Conservation (phyloP, 805 yeast genomes). For the Nadsonia fulvescens region DNA sequence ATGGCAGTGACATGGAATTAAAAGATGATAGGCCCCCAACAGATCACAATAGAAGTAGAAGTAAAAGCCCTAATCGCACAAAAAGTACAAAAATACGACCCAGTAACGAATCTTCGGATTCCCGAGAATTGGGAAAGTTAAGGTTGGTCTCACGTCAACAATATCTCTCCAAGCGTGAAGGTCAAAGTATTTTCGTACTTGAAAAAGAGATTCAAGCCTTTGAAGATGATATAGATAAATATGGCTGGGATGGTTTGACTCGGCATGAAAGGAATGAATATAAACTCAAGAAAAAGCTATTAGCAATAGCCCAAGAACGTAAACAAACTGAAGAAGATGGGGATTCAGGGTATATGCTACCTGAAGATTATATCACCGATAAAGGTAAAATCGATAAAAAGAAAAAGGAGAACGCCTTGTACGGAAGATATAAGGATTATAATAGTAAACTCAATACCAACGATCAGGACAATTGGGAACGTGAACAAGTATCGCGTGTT, state of each 20-base stretch:
- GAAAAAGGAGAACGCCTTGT: conserved; percentile 34
- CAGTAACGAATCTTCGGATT: too few species aligned
- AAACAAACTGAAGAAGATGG: conserved; percentile 19
- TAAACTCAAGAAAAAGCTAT: conserved; percentile 30
- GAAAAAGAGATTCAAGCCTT: conserved; percentile 30
- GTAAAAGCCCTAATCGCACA: too few species aligned
- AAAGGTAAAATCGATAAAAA: conserved; percentile 35
- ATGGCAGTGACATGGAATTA: too few species aligned
- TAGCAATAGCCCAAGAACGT: conserved; percentile 26
- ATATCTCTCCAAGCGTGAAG: conserved; percentile 31
- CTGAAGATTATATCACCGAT: conserved; percentile 36
- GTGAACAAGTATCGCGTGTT: conserved; percentile 29
- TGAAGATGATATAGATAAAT: conserved; percentile 29
- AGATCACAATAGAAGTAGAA: too few species aligned
- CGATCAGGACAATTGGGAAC: conserved; percentile 31
- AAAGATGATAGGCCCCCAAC: too few species aligned
- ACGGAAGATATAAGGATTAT: conserved; percentile 19
- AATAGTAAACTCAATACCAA: conserved; percentile 7
- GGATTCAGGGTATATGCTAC: conserved; percentile 29
- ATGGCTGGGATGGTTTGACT: conserved; percentile 39
- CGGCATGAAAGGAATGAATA: conserved; percentile 33
- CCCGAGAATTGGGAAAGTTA: conserved; percentile 18
- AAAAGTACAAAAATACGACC: too few species aligned
- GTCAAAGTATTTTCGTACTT: conserved; percentile 25
- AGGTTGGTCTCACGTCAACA: conserved; percentile 31